Evolutionary conservation across 768 basidiomycete species (phyloP).

Genomic region (Leucocoprinus birnbaumii): DNA sequence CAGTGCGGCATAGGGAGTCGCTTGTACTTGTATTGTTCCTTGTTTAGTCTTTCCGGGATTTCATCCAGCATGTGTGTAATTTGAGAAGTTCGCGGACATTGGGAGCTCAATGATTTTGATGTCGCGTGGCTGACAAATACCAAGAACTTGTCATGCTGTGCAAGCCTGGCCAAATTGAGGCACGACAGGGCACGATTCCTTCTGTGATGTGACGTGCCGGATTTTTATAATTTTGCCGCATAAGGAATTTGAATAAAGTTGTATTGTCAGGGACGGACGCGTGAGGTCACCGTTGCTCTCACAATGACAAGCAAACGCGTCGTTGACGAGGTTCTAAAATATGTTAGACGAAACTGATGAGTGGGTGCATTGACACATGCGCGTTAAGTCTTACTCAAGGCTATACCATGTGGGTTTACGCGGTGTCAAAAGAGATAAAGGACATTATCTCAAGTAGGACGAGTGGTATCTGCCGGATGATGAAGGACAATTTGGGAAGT

Average conservation of each 20-base stretch:
- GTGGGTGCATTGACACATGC: background rate
- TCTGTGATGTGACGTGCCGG: slow-evolving; percentile 5
- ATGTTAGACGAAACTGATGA: background rate
- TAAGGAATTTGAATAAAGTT: slow-evolving; percentile 2
- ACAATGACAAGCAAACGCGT: slow-evolving; percentile 1
- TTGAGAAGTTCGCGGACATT: background rate
- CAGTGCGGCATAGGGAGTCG: too few species aligned
- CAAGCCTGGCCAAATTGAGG: background rate
- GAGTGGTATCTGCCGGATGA: background rate
- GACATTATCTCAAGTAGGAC: background rate
- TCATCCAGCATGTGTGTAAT: too few species aligned
- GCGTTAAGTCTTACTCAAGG: background rate
- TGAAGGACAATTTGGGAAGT: background rate
- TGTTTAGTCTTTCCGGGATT: background rate
- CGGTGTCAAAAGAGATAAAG: background rate
- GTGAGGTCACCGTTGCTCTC: background rate
- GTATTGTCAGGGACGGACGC: background rate
- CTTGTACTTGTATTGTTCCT: background rate
- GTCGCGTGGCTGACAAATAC: background rate
- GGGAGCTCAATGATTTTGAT: background rate
- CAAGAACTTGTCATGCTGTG: slow-evolving; percentile 8
- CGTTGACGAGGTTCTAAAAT: background rate
- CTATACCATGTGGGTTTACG: background rate
- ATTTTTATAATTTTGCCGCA: background rate
- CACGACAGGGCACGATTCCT: background rate